Base-by-base conservation (phyloP, 1,139 yeast genomes). In the Zygosaccharomyces pseudobailii region DNA sequence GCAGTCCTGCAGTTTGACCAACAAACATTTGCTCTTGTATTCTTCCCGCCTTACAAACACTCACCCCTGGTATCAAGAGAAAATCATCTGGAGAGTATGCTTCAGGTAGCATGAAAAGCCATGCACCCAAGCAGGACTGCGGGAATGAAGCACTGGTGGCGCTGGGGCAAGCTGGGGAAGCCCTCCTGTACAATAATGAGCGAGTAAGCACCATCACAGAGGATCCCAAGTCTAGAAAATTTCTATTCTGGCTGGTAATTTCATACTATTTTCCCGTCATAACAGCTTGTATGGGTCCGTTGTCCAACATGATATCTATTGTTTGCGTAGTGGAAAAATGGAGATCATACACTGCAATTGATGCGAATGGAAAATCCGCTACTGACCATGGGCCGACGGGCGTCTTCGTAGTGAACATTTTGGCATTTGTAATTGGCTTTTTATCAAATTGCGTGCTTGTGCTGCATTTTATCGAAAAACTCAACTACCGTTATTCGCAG, bases 221-320 rank as follows among this genome's bases (percentile, higher is more conserved):
- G 6, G 61, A 63, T 21, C 64, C 66, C 3, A 42, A 56, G 5
- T 53, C 57, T 1, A 39, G 32, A 8, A 42, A 49, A 19, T 81
- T 80, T 55, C 59, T 77, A 2, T 39, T 75, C 28, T 84, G 90
- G 89, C 82, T 79, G 57, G 58, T 74, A 13, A 67, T 82, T 0
- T 79, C 88, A 2, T 75, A 84, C 4, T 80, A 80, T 56, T 75
- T 86, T 55, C 95, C 95, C 0, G 73, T 87, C 13, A 62, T 83
- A 3, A 81, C 89, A 0, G 89, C 94, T 1, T 84, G 90, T 55
- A 58, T 83, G 35, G 94, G 94, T 0, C 95, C 95, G 0, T 59
- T 87, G 28, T 82, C 90, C 4, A 86, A 86, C 56, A 75, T 85
- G 74, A 74, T 82, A 36, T 82, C 90, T 0, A 70, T 85, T 5